A percentile compares a stretch with the other conserved stretches of the same genome.
Evolutionary conservation across 306 rosid species (phyloP).

Genomic region (Lablab purpureus): DNA sequence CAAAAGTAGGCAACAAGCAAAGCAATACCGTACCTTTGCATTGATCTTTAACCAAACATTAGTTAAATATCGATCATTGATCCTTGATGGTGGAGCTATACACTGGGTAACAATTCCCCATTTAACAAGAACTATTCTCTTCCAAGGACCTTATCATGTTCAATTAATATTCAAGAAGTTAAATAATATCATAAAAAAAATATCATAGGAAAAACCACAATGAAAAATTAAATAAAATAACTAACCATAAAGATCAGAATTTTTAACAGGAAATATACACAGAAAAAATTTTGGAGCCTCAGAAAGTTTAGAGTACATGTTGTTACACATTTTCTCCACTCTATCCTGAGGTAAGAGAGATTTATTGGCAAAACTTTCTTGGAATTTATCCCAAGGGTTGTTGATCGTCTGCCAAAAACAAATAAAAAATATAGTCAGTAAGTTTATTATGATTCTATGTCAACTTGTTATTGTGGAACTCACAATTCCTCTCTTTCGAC

Average conservation of each 20-base stretch:
- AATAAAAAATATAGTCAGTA: slow-evolving; percentile 10
- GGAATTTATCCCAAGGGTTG: slow-evolving; percentile 60
- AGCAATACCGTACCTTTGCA: slow-evolving; percentile 68
- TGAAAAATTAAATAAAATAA: background rate
- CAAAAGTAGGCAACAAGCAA: background rate
- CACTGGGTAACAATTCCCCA: slow-evolving; percentile 87
- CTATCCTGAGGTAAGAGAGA: slow-evolving; percentile 79
- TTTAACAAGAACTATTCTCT: slow-evolving; percentile 72
- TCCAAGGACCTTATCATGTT: slow-evolving; percentile 82
- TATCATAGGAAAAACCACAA: background rate
- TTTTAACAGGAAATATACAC: slow-evolving; percentile 87
- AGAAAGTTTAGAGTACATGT: slow-evolving; percentile 66
- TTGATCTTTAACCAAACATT: slow-evolving; percentile 86
- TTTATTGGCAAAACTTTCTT: slow-evolving; percentile 65
- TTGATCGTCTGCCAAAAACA: slow-evolving; percentile 57
- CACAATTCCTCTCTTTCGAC: slow-evolving; percentile 83
- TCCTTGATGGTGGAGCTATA: slow-evolving; percentile 77
- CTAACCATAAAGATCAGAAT: no score
- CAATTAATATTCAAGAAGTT: slow-evolving; percentile 7
- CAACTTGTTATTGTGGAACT: slow-evolving; percentile 40
- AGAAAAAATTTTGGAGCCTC: slow-evolving; percentile 77
- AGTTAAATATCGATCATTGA: slow-evolving; percentile 86
- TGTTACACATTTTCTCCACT: slow-evolving; percentile 84
- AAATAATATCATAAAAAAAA: no score
- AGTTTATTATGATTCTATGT: background rate